Conservation (phyloP, 441 rosid species). For the Croton laevigatus region DNA sequence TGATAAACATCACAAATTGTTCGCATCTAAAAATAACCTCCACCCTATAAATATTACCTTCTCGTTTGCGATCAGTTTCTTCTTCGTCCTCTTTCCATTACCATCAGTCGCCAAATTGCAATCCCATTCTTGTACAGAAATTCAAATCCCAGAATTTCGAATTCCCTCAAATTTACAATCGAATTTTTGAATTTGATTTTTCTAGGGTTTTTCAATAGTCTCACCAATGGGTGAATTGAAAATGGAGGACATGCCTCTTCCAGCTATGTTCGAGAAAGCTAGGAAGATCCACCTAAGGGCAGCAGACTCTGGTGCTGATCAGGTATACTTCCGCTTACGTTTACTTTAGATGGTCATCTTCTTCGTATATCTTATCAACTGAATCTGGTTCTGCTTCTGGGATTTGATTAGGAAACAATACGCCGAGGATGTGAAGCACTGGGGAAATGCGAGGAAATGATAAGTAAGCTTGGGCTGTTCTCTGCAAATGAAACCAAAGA, state of each 20-base stretch:
- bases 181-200: neutral
- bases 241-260: conserved; percentile 65
- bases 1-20: neutral
- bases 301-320: conserved; percentile 58
- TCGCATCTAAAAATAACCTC: neutral
- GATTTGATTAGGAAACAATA: conserved; percentile 47
- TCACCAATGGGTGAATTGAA: conserved; percentile 19
- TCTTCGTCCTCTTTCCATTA: neutral
- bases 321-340: conserved; percentile 32
- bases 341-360: neutral
- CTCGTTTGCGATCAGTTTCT: neutral
- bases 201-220: neutral
- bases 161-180: too few relatives aligned
- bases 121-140: neutral
- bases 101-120: neutral
- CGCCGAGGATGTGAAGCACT: conserved; percentile 64
- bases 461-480: conserved; percentile 73
- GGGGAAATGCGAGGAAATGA: conserved; percentile 82
- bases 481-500: conserved; percentile 87
- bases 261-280: conserved; percentile 71
- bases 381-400: neutral
- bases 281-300: conserved; percentile 62
- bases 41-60: neutral
- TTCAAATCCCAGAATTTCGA: neutral
- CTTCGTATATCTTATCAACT: neutral